Conservation (phyloP, 139 green algal genomes). For the Ostreobium quekettii region DNA sequence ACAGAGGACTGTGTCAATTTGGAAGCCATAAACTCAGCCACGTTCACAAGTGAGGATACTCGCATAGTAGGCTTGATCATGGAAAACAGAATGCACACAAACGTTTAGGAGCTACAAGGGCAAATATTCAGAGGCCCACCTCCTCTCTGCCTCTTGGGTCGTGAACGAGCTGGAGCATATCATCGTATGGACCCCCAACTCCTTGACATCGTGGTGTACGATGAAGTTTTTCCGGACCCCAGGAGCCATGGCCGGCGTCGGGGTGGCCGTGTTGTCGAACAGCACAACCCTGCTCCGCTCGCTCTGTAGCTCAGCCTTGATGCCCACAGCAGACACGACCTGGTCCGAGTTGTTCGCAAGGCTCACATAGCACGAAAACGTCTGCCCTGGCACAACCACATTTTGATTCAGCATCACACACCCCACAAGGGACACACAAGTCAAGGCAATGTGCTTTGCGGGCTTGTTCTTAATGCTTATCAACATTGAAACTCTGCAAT, state of each 20-base stretch:
- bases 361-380: not conserved
- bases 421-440: not conserved
- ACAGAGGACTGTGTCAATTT: too few relatives aligned
- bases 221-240: not conserved
- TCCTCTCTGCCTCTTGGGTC: not conserved
- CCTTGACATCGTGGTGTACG: not conserved
- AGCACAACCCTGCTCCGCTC: not conserved
- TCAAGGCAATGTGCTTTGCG: not conserved
- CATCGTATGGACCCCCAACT: not conserved
- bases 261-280: not conserved
- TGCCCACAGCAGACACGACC: not conserved
- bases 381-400: too few relatives aligned
- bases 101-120: not conserved
- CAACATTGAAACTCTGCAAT: too few relatives aligned
- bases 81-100: not conserved
- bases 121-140: not conserved
- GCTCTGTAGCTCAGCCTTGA: not conserved
- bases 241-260: not conserved
- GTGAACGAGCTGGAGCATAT: not conserved
- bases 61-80: not conserved
- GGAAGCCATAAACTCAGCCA: not conserved
- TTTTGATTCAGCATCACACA: too few relatives aligned
- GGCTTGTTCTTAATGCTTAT: too few relatives aligned
- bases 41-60: not conserved
- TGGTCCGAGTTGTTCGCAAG: not conserved